Percentiles rank a stretch among this genome's conserved stretches.
phyloP scores from a whole-genome alignment of 148 eudicot species.

The Fagopyrum tataricum region DNA sequence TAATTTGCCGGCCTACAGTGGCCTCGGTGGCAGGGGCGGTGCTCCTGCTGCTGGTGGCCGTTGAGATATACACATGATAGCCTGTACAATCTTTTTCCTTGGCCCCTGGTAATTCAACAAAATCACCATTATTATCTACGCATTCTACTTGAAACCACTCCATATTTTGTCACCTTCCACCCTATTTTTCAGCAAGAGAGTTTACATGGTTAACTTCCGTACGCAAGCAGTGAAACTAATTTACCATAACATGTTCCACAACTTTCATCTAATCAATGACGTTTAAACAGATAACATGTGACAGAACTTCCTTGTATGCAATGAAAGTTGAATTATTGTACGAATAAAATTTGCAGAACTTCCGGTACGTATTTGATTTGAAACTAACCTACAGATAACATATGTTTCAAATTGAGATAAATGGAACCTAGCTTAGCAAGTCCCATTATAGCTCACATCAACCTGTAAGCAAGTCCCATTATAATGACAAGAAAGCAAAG shows the following conservation, averaged over 20 bases:
- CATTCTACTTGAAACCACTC: background rate
- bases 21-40: background rate
- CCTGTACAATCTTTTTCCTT: slow-evolving; percentile 32
- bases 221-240: background rate
- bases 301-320: background rate
- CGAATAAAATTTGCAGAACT: background rate
- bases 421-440: background rate
- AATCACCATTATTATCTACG: background rate
- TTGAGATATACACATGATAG: slow-evolving; percentile 12
- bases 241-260: background rate
- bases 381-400: background rate
- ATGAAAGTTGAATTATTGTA: background rate
- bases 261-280: background rate
- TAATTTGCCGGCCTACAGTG: background rate
- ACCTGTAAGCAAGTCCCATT: background rate
- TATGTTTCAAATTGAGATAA: background rate
- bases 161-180: background rate
- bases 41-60: slow-evolving; percentile 11
- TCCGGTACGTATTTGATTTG: background rate
- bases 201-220: background rate
- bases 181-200: background rate
- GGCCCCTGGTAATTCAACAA: slow-evolving; percentile 26
- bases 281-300: background rate
- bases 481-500: background rate
- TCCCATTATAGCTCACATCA: background rate